Base-by-base conservation (phyloP, 2,329 filamentous ascomycete genomes). In the Phyllachora maydis region DNA sequence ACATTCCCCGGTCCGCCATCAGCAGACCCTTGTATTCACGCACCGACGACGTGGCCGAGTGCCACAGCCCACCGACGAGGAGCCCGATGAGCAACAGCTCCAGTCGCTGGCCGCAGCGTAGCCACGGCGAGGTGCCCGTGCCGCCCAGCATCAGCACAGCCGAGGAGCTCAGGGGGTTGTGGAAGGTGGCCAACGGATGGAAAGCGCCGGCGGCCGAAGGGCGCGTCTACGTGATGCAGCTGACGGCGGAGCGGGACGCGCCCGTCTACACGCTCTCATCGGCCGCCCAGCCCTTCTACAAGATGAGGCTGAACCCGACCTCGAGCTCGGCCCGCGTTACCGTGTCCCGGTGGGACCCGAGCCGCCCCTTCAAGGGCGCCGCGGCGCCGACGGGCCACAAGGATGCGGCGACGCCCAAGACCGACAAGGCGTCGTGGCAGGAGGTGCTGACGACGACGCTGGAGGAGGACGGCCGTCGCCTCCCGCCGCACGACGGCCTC, bases 151-250 rank as follows among this genome's bases (percentile, higher is more conserved):
- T 62, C 4, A 63, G 55, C 37, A 59, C 61, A 0, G 67, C 58
- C 1, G 63, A 70, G 21, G 59, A 75, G 30, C 56, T 77, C 17
- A 63, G 63, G 32, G 56, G 57, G 23, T 55, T 74, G 6, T 78
- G 72, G 72, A 65, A 73, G 35, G 67, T 68, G 1, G 54, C 65
- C 29, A 77, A 76, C 38, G 73, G 72, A 8, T 76, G 66, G 66
- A 57, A 64, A 36, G 70, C 69, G 2, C 59, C 66, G 0, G 41
- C 53, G 1, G 54, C 56, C 3, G 65, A 72, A 37, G 65, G 64
- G 4, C 50, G 60, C 12, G 54, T 58, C 13, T 73, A 59, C 44
- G 68, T 63, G 39, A 46, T 73, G 37, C 59, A 56, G 32, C 44
- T 72, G 42, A 49, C 52, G 2, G 54, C 58, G 28, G 56, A 62